These are phyloP conservation scores for Leptomonas seymouri DNA, from an alignment of 208 protist genomes.

Conservation along the genomic window DNA sequence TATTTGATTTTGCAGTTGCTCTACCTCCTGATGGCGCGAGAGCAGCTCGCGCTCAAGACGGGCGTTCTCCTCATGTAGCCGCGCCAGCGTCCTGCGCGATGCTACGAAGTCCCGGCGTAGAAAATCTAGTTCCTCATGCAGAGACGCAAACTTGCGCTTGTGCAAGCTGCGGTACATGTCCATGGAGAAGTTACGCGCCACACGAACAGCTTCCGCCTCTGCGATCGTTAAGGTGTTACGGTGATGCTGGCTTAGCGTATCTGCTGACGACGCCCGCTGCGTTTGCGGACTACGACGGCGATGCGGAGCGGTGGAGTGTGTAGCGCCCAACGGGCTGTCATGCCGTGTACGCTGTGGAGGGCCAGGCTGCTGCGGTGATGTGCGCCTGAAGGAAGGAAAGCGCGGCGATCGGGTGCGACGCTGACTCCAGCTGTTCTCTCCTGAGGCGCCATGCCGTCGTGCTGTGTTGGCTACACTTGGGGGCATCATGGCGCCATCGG, in stretches of 20 bases:
- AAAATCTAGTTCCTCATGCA: conserved; percentile 71
- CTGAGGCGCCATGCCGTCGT: background rate
- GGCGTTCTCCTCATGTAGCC: conserved; percentile 55
- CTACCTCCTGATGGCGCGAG: conserved; percentile 42
- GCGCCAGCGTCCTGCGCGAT: conserved; percentile 52
- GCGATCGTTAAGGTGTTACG: conserved; percentile 14
- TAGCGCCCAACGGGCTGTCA: background rate
- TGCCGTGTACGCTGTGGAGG: background rate
- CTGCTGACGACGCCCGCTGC: background rate
- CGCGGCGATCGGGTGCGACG: background rate
- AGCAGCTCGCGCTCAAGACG: conserved; percentile 49
- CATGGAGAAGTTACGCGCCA: conserved; percentile 39
- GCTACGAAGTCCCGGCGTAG: conserved; percentile 62
- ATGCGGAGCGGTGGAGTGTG: background rate
- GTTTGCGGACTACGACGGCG: background rate
- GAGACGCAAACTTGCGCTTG: conserved; percentile 53
- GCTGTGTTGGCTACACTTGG: conserved; percentile 16
- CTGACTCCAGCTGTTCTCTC: background rate
- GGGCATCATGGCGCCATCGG: background rate
- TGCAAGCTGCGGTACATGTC: conserved; percentile 60
- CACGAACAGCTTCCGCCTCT: conserved; percentile 24
- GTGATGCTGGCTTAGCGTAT: background rate
- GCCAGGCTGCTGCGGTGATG: background rate
- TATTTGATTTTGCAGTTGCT: conserved; percentile 22
- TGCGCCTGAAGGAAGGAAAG: background rate